Percentiles rank a stretch among this genome's conserved stretches.
Conservation (phyloP, 805 yeast genomes). For the Sugiyamaella boreocaroliniensis region DNA sequence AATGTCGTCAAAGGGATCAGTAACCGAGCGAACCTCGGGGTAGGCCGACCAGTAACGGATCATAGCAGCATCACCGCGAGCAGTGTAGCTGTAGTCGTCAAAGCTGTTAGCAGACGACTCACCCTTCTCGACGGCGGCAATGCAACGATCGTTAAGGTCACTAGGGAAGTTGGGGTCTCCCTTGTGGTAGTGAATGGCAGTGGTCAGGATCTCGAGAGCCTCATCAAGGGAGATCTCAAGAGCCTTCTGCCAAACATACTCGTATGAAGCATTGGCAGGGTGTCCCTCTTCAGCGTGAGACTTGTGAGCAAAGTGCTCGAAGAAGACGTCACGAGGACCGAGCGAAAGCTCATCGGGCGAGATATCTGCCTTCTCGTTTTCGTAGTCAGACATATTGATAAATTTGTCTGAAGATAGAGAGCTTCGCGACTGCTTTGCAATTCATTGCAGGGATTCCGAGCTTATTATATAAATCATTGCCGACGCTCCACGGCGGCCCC, state of each 20-base stretch:
- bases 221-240: constrained; percentile 33
- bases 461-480: no score
- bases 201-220: constrained; percentile 36
- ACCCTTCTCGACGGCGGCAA: constrained; percentile 24
- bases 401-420: neutral
- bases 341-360: neutral
- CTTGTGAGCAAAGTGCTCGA: neutral
- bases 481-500: neutral
- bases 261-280: constrained; percentile 2
- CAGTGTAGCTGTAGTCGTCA: constrained; percentile 23
- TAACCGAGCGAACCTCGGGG: constrained; percentile 52
- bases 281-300: neutral
- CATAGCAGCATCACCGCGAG: constrained; percentile 35
- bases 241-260: constrained; percentile 38
- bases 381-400: neutral
- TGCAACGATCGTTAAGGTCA: constrained; percentile 32
- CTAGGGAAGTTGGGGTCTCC: constrained; percentile 45
- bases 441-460: no score
- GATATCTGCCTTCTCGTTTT: neutral
- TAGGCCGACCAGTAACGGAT: constrained; percentile 42
- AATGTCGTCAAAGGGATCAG: constrained; percentile 46
- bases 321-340: constrained; percentile 1
- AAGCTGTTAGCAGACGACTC: constrained; percentile 13
- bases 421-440: no score
- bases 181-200: constrained; percentile 37